Evolutionary conservation across 2,329 filamentous ascomycete genomes (phyloP).

Genomic region (Cryphonectria carpinicola): DNA sequence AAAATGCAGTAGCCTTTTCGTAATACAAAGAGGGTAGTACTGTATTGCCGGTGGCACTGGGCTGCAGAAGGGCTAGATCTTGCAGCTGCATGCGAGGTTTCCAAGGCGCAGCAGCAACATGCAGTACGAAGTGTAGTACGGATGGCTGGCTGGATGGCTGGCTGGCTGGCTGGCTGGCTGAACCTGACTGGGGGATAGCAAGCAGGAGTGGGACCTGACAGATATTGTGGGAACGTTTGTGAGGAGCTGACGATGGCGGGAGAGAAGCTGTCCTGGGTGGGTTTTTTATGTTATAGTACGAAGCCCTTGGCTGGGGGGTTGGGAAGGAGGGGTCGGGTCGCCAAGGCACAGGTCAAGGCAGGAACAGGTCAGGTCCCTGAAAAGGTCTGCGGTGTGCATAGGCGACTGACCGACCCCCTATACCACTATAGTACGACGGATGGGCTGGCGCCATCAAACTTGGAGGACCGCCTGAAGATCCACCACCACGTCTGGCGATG

Average conservation of each 20-base stretch:
- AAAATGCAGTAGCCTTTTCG: slow-evolving; percentile 24
- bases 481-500: not conserved
- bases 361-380: slow-evolving; percentile 7
- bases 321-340: not conserved
- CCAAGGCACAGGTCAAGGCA: slow-evolving; percentile 1
- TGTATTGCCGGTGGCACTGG: slow-evolving; percentile 7
- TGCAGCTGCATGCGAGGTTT: slow-evolving; percentile 9
- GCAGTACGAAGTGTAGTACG: not conserved
- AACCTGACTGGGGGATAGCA: not conserved
- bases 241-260: slow-evolving; percentile 3
- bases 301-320: not conserved
- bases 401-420: not conserved
- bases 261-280: not conserved
- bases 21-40: slow-evolving; percentile 10
- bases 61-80: slow-evolving; percentile 9
- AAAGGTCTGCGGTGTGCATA: not conserved
- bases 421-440: not conserved
- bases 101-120: slow-evolving; percentile 14
- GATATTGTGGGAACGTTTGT: slow-evolving; percentile 10
- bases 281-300: not conserved
- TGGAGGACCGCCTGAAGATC: slow-evolving; percentile 3
- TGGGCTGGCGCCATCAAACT: not conserved
- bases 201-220: not conserved
- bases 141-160: slow-evolving; percentile 2
- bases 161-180: slow-evolving; percentile 5